Evolutionary conservation across 148 eudicot species (phyloP).

Genomic region (Persicaria maculosa): DNA sequence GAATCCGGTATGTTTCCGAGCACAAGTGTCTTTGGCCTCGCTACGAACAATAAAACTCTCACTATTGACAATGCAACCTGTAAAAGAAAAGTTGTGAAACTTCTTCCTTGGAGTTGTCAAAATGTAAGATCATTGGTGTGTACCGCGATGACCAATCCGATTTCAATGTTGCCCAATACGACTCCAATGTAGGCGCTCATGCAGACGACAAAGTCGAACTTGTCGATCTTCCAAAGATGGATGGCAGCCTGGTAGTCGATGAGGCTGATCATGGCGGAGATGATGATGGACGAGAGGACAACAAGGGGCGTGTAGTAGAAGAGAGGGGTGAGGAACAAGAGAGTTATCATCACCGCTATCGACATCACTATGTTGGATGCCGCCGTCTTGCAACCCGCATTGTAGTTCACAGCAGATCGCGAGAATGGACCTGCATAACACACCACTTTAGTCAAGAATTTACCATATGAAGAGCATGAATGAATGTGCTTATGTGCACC

Average conservation of each 20-base stretch:
- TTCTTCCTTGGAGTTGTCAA: background rate
- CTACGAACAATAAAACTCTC: conserved; percentile 73
- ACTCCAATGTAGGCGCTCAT: conserved; percentile 81
- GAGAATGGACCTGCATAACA: conserved; percentile 74
- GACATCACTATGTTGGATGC: conserved; percentile 90
- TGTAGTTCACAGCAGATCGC: conserved; percentile 87
- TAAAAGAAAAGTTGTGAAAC: background rate
- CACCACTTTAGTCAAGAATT: too few relatives aligned
- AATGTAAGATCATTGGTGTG: background rate
- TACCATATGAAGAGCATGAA: too few relatives aligned
- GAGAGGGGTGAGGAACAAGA: conserved; percentile 79
- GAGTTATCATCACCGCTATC: conserved; percentile 65
- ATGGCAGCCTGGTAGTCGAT: conserved; percentile 68
- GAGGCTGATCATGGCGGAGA: conserved; percentile 79
- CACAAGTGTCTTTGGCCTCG: conserved; percentile 72
- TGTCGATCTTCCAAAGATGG: conserved; percentile 78
- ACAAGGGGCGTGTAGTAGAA: conserved; percentile 75
- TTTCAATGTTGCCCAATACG: conserved; percentile 78
- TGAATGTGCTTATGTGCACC: too few relatives aligned
- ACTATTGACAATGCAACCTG: conserved; percentile 82
- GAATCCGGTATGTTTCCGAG: conserved; percentile 77
- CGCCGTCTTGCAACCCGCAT: conserved; percentile 81
- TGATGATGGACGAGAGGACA: conserved; percentile 80
- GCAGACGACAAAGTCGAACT: conserved; percentile 76
- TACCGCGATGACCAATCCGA: conserved; percentile 86